Base-by-base conservation (phyloP, 495 filamentous ascomycete species). In the Paragyromitra xinjiangensis region DNA sequence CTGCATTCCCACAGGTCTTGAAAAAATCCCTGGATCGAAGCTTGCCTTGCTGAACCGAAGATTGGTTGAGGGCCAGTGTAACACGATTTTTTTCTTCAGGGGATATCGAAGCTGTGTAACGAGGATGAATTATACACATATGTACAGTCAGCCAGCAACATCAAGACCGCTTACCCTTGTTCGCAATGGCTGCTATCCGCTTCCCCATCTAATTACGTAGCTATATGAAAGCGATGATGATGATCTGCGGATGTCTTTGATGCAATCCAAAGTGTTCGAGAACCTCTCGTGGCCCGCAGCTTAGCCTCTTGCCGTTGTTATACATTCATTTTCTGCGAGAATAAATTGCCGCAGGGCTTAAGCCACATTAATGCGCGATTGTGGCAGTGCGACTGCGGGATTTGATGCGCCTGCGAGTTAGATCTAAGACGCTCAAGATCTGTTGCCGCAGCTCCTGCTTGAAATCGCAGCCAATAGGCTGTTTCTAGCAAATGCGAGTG, bases 401-500 rank as follows among this genome's bases (percentile, higher is more conserved):
- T 19, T 51, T 51, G 19, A 16, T 51, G 16, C 6, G 42, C 12
- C 42, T 44, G 12, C 24, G 19, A 70, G 39, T 37, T 50, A 14
- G 14, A 19, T 61, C 24, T 16, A 24, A 61, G 6, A 59, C 14
- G 42, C 34, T 48, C 19, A 45, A 24, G 22, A 70, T 50, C 56
- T 48, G 37, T 62, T 40, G 19, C 51, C 51, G 48, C 50, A 19
- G 12, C 42, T 26, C 39, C 55, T 70, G 22, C 55, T n/a, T 61
- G 55, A 55, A 24, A 70, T 34, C 53, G 11, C 5, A 48, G 45
- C 53, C 40, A 61, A 34, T 34, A 34, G 22, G 29, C 42, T 61
- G 19, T 62, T 42, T 59, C 29, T 22, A 6, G 16, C 16, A 40
- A 45, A 61, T 45, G 9, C 42, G 56, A 71, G 69, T 64, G 59